Base-by-base conservation (phyloP, 1,284 basidiomycete species). In the Calocybe gambosa region DNA sequence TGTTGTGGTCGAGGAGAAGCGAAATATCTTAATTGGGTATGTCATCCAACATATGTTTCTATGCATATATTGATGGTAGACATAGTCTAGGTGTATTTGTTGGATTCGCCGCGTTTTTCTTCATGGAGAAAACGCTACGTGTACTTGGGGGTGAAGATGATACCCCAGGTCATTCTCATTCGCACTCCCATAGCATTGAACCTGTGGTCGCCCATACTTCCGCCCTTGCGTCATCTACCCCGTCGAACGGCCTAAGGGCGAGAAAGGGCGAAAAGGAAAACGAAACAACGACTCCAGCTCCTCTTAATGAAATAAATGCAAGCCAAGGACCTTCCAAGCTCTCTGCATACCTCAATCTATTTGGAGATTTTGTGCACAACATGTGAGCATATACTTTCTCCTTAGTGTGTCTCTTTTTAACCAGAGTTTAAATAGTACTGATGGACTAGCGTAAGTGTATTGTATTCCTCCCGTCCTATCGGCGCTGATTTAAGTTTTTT, bases 281-380 rank as follows among this genome's bases (percentile, higher is more conserved):
- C 47, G 28, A 33, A 18, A 8, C 12, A 2, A 18, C 38, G 9
- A 8, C 28, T 18, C 39, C 20, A 12, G 9, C 34, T 49, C 16
- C 53, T 45, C 54, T 46, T 6, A 64, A 65, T 38, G 56, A 59
- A 44, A 50, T 54, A n/a, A 57, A 57, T 39, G 46, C 66, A 44
- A 60, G 60, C 20, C 64, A 65, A 43, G 74, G 74, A 23, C 77
- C 84, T 15, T 86, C 89, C 36, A 89, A 87, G 62, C 68, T 92
- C 43, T 91, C 89, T 5, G 91, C 90, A 4, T 93, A 93, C 64
- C 75, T 93, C 39, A 93, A 93, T 66, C 72, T 93, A 44, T 92
- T 93, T 61, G 89, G 89, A 33, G 90, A 93, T 62, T 92, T 93
- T 62, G 89, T 88, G 26, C 86, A 89, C 58, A 89, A 89, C 60